These are phyloP conservation scores for Dendrocalamus sinicus DNA, from an alignment of 176 grass and related monocot species.

Conservation along the genomic window DNA sequence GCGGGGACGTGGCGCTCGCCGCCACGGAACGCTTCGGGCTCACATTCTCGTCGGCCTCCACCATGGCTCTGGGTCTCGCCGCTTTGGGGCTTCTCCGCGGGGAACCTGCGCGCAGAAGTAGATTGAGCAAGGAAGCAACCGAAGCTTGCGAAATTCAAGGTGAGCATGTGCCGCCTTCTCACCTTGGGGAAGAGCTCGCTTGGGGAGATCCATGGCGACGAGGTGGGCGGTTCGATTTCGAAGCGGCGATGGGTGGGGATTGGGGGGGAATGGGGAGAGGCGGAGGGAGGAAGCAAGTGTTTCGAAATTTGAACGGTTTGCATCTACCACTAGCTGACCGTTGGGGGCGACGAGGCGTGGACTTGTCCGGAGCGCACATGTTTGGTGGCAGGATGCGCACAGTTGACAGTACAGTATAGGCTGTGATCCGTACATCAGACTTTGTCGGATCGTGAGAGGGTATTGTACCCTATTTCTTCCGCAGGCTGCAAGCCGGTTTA, in stretches of 20 bases:
- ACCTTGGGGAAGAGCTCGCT: slow-evolving; percentile 37
- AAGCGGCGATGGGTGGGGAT: not conserved
- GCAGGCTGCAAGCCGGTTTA: not conserved
- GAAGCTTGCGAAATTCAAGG: not conserved
- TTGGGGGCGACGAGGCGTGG: not conserved
- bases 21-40: not conserved
- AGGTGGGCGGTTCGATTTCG: slow-evolving; percentile 5
- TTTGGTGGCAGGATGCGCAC: not conserved
- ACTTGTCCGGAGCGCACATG: not conserved
- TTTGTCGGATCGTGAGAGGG: not conserved
- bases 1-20: not conserved
- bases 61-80: slow-evolving; percentile 2
- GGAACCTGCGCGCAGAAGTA: slow-evolving; percentile 17
- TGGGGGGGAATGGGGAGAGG: not conserved
- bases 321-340: slow-evolving; percentile 17
- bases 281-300: not conserved
- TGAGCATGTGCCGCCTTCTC: not conserved
- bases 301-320: slow-evolving; percentile 41
- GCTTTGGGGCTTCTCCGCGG: slow-evolving; percentile 13
- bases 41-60: slow-evolving; percentile 48
- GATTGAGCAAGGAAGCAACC: not conserved
- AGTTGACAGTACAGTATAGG: not conserved
- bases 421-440: not conserved
- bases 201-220: slow-evolving; percentile 45
- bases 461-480: not conserved